Evolutionary conservation across 768 basidiomycete genomes (phyloP).

Genomic region (Clavaria fumosa): DNA sequence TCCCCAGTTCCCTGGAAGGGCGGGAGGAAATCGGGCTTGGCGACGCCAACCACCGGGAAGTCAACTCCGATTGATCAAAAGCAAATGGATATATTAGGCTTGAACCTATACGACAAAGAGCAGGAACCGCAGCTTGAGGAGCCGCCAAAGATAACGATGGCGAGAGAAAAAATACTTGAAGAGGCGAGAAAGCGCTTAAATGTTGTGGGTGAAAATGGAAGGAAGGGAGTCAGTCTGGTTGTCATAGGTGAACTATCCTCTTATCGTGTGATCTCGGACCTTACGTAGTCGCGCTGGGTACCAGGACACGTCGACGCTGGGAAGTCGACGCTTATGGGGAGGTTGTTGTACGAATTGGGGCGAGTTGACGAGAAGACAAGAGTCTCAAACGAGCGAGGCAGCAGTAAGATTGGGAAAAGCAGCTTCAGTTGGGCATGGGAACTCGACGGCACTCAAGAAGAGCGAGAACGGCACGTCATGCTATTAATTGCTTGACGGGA

Average conservation of each 20-base stretch:
- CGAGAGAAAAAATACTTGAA: constrained; percentile 69
- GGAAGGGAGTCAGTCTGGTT: constrained; percentile 69
- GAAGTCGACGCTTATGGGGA: constrained; percentile 95
- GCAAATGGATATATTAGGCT: constrained; percentile 55
- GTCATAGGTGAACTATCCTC: constrained; percentile 58
- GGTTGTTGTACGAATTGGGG: constrained; percentile 85
- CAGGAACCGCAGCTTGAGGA: constrained; percentile 32
- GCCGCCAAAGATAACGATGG: constrained; percentile 48
- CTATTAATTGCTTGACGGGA: not conserved
- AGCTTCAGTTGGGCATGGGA: constrained; percentile 99
- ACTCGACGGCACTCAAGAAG: constrained; percentile 83
- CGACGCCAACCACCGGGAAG: constrained; percentile 26
- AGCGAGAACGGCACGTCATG: constrained; percentile 65
- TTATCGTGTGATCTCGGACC: not conserved
- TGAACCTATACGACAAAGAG: constrained; percentile 45
- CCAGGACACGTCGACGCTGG: constrained; percentile 97
- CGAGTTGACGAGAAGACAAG: constrained; percentile 74
- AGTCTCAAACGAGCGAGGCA: constrained; percentile 76
- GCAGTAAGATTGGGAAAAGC: constrained; percentile 78
- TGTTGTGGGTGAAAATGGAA: constrained; percentile 32
- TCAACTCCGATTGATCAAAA: constrained; percentile 40
- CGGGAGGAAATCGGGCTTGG: constrained; percentile 29
- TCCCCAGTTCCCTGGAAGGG: constrained; percentile 29
- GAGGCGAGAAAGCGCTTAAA: constrained; percentile 49
- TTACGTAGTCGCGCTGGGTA: no score